Percentiles rank a stretch among this genome's conserved stretches.
Evolutionary conservation across 495 filamentous ascomycete genomes (phyloP).

Genomic region (Penicillium roqueforti): DNA sequence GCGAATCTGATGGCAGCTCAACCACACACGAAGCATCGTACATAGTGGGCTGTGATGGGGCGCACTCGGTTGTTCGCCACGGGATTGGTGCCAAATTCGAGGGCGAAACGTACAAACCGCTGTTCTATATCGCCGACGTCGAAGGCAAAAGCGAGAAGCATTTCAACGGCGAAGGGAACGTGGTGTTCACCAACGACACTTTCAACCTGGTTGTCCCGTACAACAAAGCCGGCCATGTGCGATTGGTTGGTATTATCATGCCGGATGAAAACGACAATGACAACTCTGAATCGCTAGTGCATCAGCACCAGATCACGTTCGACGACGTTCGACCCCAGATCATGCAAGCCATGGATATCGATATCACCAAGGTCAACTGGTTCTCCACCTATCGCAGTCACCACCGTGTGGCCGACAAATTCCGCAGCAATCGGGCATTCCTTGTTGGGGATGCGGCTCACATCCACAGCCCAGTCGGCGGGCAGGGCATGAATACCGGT

Average conservation of each 20-base stretch:
- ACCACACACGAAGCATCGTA: slow-evolving; percentile 25
- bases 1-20: slow-evolving; percentile 13
- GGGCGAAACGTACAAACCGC: slow-evolving; percentile 29
- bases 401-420: slow-evolving; percentile 30
- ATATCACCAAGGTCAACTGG: slow-evolving; percentile 34
- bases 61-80: slow-evolving; percentile 32
- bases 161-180: slow-evolving; percentile 35
- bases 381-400: slow-evolving; percentile 35
- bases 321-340: slow-evolving; percentile 28
- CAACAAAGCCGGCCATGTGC: slow-evolving; percentile 17
- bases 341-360: slow-evolving; percentile 15
- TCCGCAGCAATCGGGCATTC: slow-evolving; percentile 29
- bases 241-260: slow-evolving; percentile 22
- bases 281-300: not conserved
- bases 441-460: slow-evolving; percentile 50
- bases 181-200: slow-evolving; percentile 24
- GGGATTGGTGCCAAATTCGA: slow-evolving; percentile 24
- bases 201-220: slow-evolving; percentile 31
- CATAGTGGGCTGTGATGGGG: slow-evolving; percentile 38
- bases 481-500: slow-evolving; percentile 59
- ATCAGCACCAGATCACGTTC: slow-evolving; percentile 22
- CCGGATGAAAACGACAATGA: not conserved
- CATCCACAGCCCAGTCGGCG: slow-evolving; percentile 53
- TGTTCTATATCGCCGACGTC: slow-evolving; percentile 36
- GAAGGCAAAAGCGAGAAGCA: slow-evolving; percentile 26